Evolutionary conservation across 164 flowering plant species (phyloP).

Genomic region (Sextonia rubra): DNA sequence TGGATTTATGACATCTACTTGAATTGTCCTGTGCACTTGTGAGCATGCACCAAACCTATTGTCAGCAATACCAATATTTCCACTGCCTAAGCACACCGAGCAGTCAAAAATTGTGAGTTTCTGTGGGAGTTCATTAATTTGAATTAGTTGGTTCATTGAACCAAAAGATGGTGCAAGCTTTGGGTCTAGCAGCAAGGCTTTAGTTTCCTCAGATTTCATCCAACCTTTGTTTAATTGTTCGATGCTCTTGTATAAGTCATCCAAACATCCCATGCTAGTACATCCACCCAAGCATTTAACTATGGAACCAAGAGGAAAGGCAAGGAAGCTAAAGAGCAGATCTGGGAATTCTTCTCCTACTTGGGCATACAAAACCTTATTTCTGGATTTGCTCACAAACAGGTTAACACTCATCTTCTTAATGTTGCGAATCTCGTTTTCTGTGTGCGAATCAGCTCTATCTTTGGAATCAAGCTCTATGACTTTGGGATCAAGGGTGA

Average conservation of each 20-base stretch:
- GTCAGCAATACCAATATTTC: background rate
- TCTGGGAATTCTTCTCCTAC: slow-evolving; percentile 9
- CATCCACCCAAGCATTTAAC: slow-evolving; percentile 1
- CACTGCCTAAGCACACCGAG: background rate
- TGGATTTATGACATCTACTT: background rate
- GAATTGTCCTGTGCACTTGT: too few relatives aligned
- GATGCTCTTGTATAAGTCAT: slow-evolving; percentile 16
- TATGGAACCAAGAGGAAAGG: slow-evolving; percentile 13
- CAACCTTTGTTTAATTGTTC: background rate
- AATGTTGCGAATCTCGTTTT: background rate
- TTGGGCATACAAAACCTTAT: slow-evolving; percentile 2
- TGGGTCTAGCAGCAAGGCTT: slow-evolving; percentile 12
- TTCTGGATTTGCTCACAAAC: background rate
- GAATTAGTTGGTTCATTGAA: slow-evolving; percentile 1
- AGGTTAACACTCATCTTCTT: background rate
- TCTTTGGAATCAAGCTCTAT: background rate
- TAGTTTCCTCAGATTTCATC: slow-evolving; percentile 5
- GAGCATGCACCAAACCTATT: background rate
- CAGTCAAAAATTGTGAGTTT: background rate
- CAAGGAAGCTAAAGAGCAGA: slow-evolving; percentile 13
- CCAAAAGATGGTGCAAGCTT: slow-evolving; percentile 8
- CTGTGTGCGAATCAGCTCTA: background rate
- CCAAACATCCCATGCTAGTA: slow-evolving; percentile 10
- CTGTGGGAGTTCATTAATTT: background rate
- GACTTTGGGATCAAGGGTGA: too few relatives aligned